These are phyloP conservation scores for Termitomyces sp. DNA, from an alignment of 768 basidiomycete genomes.

Conservation along the genomic window DNA sequence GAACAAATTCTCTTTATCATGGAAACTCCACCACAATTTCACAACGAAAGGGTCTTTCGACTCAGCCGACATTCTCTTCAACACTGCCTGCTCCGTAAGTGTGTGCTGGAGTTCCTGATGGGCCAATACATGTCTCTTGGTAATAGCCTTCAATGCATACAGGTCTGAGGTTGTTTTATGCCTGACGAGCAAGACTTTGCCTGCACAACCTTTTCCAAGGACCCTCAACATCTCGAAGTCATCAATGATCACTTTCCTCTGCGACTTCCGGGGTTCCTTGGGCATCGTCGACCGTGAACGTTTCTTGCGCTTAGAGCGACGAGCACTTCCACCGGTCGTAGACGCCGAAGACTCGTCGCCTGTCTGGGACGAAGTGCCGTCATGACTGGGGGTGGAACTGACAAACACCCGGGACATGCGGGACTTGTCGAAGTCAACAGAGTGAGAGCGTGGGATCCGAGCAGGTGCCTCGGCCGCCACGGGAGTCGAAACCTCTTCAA, in stretches of 20 bases:
- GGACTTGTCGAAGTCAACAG: constrained; percentile 72
- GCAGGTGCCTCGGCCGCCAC: constrained; percentile 21
- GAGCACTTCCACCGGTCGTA: constrained; percentile 41
- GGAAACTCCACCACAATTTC: constrained; percentile 96
- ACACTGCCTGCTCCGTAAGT: constrained; percentile 91
- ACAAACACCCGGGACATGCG: constrained; percentile 61
- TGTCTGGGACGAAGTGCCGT: constrained; percentile 56
- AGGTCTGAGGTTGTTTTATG: constrained; percentile 71
- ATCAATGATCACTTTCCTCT: constrained; percentile 75
- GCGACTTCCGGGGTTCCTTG: constrained; percentile 54
- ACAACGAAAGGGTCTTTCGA: constrained; percentile 92
- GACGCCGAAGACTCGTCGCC: constrained; percentile 76
- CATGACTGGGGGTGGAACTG: constrained; percentile 46
- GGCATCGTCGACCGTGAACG: constrained; percentile 43
- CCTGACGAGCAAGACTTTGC: constrained; percentile 90
- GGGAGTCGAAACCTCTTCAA: constrained; percentile 21
- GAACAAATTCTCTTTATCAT: constrained; percentile 96
- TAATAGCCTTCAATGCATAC: constrained; percentile 96
- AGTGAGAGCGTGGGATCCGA: constrained; percentile 75
- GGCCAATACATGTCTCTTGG: constrained; percentile 93
- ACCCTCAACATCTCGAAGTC: constrained; percentile 99
- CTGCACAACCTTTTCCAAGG: constrained; percentile 95
- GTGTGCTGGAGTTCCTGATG: constrained; percentile 97
- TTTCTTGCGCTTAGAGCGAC: constrained; percentile 47
- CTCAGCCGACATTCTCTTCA: constrained; percentile 91